These are phyloP conservation scores for Picea abies DNA, from an alignment of 83 land plant genomes.

Conservation along the genomic window DNA sequence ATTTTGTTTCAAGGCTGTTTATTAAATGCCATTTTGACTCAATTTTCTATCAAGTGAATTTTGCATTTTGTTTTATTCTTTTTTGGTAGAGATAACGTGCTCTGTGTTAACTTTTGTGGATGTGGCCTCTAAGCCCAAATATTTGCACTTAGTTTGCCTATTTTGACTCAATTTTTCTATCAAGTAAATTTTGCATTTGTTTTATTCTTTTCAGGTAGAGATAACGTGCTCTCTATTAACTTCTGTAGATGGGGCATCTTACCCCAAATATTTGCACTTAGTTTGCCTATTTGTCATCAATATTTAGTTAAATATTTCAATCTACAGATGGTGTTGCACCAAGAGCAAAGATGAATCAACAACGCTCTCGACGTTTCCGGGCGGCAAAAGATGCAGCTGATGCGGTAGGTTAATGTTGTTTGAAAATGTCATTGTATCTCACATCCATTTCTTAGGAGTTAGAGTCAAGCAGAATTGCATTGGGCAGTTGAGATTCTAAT, in stretches of 20 bases:
- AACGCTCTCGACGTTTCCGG: slow-evolving; percentile 90
- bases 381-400: slow-evolving; percentile 96
- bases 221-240: neutral
- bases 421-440: neutral
- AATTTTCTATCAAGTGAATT: neutral
- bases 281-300: slow-evolving; percentile 1
- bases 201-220: neutral
- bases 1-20: neutral
- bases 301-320: neutral
- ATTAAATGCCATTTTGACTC: neutral
- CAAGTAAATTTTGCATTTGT: neutral
- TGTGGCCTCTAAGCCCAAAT: too few relatives aligned
- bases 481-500: too few relatives aligned
- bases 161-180: neutral
- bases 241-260: too few relatives aligned
- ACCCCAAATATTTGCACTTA: neutral
- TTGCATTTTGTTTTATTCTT: slow-evolving; percentile 1
- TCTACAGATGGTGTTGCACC: slow-evolving; percentile 91
- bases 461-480: too few relatives aligned
- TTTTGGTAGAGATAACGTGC: neutral
- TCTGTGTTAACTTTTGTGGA: too few relatives aligned
- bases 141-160: neutral
- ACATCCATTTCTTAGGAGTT: neutral
- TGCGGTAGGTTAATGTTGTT: slow-evolving; percentile 49
- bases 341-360: slow-evolving; percentile 95